These are phyloP conservation scores for Neoscytalidium dimidiatum DNA, from an alignment of 2,329 filamentous ascomycete genomes.

Conservation along the genomic window DNA sequence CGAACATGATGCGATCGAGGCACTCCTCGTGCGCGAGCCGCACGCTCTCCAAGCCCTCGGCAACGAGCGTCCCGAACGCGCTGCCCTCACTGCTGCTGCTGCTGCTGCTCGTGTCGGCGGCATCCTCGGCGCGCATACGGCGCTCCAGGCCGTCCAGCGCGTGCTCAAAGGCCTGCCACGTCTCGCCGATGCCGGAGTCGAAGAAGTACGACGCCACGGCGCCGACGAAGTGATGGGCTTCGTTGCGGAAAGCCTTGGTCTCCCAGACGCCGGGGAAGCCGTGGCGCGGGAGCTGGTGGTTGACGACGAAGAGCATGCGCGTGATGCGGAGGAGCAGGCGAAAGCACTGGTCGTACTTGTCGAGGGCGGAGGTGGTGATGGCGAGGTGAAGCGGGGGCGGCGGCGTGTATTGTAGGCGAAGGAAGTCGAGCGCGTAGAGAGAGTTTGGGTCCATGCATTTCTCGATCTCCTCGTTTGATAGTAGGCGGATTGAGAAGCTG, in stretches of 20 bases:
- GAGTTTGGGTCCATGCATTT: conserved; percentile 80
- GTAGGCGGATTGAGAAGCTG: conserved; percentile 78
- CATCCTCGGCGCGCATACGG: conserved; percentile 49
- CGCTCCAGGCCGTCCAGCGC: conserved; percentile 66
- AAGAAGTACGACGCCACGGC: conserved; percentile 77
- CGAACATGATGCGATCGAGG: conserved; percentile 74
- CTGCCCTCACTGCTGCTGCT: too few relatives aligned
- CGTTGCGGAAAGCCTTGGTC: conserved; percentile 61
- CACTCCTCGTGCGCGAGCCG: conserved; percentile 70
- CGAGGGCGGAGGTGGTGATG: conserved; percentile 68
- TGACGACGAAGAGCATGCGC: conserved; percentile 74
- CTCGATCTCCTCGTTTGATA: conserved; percentile 76
- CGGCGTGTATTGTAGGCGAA: conserved; percentile 81
- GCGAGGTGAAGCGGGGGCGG: conserved; percentile 71
- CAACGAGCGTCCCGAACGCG: conserved; percentile 47
- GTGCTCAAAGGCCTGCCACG: conserved; percentile 71
- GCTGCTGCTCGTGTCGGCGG: too few relatives aligned
- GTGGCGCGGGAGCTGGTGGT: conserved; percentile 38
- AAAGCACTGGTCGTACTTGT: conserved; percentile 86
- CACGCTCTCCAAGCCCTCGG: conserved; percentile 66
- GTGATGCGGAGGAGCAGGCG: conserved; percentile 74
- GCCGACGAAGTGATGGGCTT: conserved; percentile 78
- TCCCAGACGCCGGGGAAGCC: background rate
- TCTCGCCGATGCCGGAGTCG: conserved; percentile 70
- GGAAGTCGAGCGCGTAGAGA: conserved; percentile 88